These are phyloP conservation scores for Saccharomycopsis phalli DNA, from an alignment of 1,139 yeast species.

Conservation along the genomic window DNA sequence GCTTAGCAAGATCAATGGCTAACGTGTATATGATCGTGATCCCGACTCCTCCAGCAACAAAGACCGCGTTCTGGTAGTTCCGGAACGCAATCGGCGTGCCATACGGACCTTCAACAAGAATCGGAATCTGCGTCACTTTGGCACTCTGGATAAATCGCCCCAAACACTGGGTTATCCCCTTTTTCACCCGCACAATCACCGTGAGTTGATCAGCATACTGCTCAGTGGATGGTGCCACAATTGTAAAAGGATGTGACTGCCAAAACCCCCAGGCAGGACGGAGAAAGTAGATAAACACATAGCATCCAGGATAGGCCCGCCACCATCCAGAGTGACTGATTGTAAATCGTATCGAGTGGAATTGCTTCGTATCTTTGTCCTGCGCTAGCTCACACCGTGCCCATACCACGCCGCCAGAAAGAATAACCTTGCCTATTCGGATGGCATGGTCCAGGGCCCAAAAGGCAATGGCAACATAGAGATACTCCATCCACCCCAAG, in stretches of 20 bases:
- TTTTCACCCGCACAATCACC: conserved; percentile 31
- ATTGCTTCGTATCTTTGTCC: conserved; percentile 18
- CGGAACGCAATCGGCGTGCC: conserved; percentile 32
- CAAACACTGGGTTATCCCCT: conserved; percentile 30
- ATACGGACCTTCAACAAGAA: conserved; percentile 35
- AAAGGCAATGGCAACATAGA: conserved; percentile 29
- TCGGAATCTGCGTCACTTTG: conserved; percentile 22
- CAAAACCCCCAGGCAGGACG: conserved; percentile 36
- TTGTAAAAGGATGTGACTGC: conserved; percentile 53
- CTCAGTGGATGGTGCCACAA: conserved; percentile 28
- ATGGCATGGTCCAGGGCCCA: conserved; percentile 36
- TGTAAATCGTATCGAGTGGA: conserved; percentile 29
- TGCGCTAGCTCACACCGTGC: conserved; percentile 29
- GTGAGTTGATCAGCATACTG: conserved; percentile 29
- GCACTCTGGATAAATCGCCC: conserved; percentile 25
- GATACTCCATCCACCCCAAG: conserved; percentile 42
- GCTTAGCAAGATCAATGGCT: conserved; percentile 30
- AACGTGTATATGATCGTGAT: conserved; percentile 32
- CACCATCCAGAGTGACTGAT: conserved; percentile 33
- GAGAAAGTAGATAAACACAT: conserved; percentile 31
- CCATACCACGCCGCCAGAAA: conserved; percentile 34
- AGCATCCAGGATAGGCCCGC: conserved; percentile 34
- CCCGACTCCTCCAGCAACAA: conserved; percentile 37
- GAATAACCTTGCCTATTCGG: conserved; percentile 30
- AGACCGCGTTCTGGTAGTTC: conserved; percentile 29